phyloP scores from a whole-genome alignment of 345 rosid genomes.

The Populus tremula region DNA sequence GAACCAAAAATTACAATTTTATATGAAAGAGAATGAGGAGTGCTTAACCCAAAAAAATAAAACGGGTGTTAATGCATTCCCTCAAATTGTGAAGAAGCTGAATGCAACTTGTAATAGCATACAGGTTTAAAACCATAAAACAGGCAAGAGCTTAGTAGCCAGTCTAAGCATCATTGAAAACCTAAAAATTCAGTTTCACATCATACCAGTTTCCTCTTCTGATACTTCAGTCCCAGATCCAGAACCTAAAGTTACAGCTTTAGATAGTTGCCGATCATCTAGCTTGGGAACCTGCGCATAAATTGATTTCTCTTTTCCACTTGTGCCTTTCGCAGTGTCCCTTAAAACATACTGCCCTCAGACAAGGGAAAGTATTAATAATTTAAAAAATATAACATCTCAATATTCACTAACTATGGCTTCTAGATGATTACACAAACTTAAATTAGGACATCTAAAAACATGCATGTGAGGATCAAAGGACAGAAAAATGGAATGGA shows the following conservation, averaged over 20 bases:
- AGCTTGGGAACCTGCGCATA: conserved; percentile 38
- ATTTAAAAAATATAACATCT: not conserved
- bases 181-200: not conserved
- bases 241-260: conserved; percentile 28
- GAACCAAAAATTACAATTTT: not conserved
- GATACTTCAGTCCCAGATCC: conserved; percentile 37
- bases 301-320: conserved; percentile 50
- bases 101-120: not conserved
- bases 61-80: not conserved
- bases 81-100: not conserved
- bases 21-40: no score
- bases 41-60: not conserved
- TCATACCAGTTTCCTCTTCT: conserved; percentile 53
- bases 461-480: not conserved
- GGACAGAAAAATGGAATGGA: not conserved
- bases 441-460: not conserved
- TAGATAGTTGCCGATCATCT: conserved; percentile 47
- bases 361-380: conserved; percentile 12
- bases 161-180: not conserved
- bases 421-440: not conserved
- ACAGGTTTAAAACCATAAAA: not conserved
- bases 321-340: conserved; percentile 37
- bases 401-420: not conserved
- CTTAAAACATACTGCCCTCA: conserved; percentile 56
- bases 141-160: not conserved